These are phyloP conservation scores for Sarocladium strictum DNA, from an alignment of 2,329 filamentous ascomycete species.

Conservation along the genomic window DNA sequence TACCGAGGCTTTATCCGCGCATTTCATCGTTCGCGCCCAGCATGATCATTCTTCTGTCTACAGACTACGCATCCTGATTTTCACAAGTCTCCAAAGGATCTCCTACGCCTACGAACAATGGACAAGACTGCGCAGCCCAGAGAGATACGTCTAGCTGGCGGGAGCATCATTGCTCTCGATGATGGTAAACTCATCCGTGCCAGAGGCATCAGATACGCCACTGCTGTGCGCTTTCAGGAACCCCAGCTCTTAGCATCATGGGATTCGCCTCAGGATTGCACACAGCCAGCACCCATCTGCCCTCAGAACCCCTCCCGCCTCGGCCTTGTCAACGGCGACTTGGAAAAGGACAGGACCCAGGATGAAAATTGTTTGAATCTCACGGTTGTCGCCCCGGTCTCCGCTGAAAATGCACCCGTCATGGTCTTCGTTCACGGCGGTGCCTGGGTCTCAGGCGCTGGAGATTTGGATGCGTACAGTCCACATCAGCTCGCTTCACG, in stretches of 20 bases:
- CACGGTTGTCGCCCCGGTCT: slow-evolving; percentile 25
- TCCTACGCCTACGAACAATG: neutral
- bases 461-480: slow-evolving; percentile 6
- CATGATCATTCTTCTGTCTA: too few species aligned
- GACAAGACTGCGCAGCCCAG: neutral
- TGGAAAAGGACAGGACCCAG: slow-evolving; percentile 9
- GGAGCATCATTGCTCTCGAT: slow-evolving; percentile 11
- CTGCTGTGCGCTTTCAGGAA: slow-evolving; percentile 13
- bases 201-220: slow-evolving; percentile 11
- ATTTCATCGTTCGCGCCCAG: neutral
- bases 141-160: slow-evolving; percentile 11
- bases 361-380: slow-evolving; percentile 28
- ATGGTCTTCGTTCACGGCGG: slow-evolving; percentile 15
- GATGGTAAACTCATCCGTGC: slow-evolving; percentile 6
- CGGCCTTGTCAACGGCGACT: slow-evolving; percentile 11
- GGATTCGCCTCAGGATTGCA: slow-evolving; percentile 11
- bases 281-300: slow-evolving; percentile 13
- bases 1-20: too few species aligned
- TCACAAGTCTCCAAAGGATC: neutral
- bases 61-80: neutral
- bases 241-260: slow-evolving; percentile 11
- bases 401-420: slow-evolving; percentile 4
- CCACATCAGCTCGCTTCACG: neutral
- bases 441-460: slow-evolving; percentile 11
- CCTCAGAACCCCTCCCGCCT: slow-evolving; percentile 14